Base-by-base conservation (phyloP, 129 eudicot genomes). In the Helianthus tuberosus region DNA sequence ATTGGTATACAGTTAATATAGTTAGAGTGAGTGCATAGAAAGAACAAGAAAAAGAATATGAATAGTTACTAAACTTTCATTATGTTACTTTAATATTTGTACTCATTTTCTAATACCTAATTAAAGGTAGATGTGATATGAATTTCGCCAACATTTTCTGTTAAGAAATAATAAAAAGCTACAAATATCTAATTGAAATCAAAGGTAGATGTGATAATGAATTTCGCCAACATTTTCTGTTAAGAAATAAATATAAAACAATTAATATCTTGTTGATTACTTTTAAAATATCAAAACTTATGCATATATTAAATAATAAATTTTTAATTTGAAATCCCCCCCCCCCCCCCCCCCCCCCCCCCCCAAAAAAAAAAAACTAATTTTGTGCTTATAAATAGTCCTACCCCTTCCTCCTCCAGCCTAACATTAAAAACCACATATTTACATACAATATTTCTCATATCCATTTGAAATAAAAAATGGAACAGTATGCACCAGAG, bases 401-500 rank as follows among this genome's bases (percentile, higher is more conserved):
- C 67, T n/a, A 13, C 6, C 14, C 50, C 44, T 39, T 75, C 54
- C 71, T 47, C 36, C 7, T 47, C 36, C 7, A 36, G 3, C 48
- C 60, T 20, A 58, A 39, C 71, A 71, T 38, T 52, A 36, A 48
- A 48, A 53, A 51, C 68, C 36, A 20, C 43, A 63, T 69, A 27
- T 68, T 44, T 39, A 25, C 16, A 48, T 53, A 27, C 32, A 27
- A 16, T 55, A 59, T 29, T n/a, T 14, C 54, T 16, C 27, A 35
- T 7, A 0, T 44, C 36, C 44, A 8, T 32, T 3, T 32, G 16
- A 63, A 66, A 27, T 1, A 5, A 83, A 83, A 81, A 90, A 43
- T 90, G 96, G 93, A 90, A 53, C 87, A 79, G 77, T 85, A 85
- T 68, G 11, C 79, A 68, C 89, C 86, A 62, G 57, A 83, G 1